Evolutionary conservation across 306 rosid genomes (phyloP).

Genomic region (Castanospermum australe): DNA sequence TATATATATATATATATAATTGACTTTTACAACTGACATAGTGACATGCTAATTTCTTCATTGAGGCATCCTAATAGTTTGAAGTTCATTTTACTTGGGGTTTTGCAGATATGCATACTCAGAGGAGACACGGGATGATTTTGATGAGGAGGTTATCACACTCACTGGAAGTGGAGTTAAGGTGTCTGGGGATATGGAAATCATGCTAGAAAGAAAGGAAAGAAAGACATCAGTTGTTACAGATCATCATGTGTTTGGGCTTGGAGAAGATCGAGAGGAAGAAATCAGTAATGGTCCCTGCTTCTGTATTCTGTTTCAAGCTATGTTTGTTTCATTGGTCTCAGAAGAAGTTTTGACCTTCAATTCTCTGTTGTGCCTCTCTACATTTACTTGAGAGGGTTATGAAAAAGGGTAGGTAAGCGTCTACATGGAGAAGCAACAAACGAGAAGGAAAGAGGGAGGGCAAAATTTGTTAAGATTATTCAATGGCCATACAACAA

Average conservation of each 20-base stretch:
- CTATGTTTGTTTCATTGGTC: not conserved
- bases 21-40: not conserved
- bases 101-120: conserved; percentile 59
- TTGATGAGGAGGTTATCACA: conserved; percentile 57
- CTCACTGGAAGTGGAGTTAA: conserved; percentile 54
- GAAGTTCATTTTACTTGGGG: not conserved
- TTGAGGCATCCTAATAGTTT: not conserved
- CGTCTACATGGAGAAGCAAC: conserved; percentile 8
- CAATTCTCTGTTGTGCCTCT: conserved; percentile 18
- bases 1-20: not conserved
- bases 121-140: conserved; percentile 65
- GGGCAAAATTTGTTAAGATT: not conserved
- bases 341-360: conserved; percentile 1
- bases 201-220: conserved; percentile 59
- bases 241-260: conserved; percentile 59
- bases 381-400: conserved; percentile 14
- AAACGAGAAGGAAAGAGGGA: conserved; percentile 6
- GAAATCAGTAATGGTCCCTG: conserved; percentile 46
- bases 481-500: conserved; percentile 20
- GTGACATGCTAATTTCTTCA: not conserved
- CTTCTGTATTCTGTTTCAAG: conserved; percentile 1
- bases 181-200: conserved; percentile 53
- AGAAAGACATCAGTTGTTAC: conserved; percentile 39
- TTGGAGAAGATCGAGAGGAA: conserved; percentile 61
- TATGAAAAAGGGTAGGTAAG: not conserved